phyloP scores from a whole-genome alignment of 208 protist species.

The Balamuthia mandrillaris region DNA sequence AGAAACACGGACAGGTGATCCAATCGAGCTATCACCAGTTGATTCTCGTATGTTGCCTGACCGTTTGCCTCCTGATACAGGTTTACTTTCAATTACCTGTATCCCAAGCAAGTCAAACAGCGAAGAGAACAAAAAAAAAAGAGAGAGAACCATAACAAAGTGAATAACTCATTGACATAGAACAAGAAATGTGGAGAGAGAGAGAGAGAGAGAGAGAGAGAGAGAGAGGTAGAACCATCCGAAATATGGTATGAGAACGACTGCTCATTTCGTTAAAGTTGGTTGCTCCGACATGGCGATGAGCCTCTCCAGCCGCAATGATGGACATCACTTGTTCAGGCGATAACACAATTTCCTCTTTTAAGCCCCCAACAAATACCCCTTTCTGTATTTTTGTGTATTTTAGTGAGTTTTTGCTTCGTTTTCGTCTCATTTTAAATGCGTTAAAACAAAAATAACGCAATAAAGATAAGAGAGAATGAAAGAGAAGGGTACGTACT shows the following conservation, averaged over 20 bases:
- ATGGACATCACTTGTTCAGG: slow-evolving; percentile 37
- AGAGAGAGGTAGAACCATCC: too few species aligned
- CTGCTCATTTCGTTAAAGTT: slow-evolving; percentile 92
- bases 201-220: too few species aligned
- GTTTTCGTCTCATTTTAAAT: too few species aligned
- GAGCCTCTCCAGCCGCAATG: neutral
- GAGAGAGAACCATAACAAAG: neutral
- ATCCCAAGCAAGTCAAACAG: neutral
- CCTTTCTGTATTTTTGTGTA: neutral
- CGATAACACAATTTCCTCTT: slow-evolving; percentile 41
- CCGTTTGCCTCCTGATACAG: neutral
- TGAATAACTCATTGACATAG: too few species aligned
- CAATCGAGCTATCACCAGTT: neutral
- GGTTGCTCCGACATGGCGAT: slow-evolving; percentile 76
- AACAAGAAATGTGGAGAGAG: too few species aligned
- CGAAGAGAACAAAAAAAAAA: neutral
- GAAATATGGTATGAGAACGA: slow-evolving; percentile 94
- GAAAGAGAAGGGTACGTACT: neutral
- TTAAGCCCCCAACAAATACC: neutral
- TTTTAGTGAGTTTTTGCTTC: neutral
- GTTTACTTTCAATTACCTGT: neutral
- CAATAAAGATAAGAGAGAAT: neutral
- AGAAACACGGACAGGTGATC: too few species aligned
- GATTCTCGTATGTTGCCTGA: neutral
- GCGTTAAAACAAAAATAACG: neutral